phyloP scores from a whole-genome alignment of 768 basidiomycete species.

The Tylopilus intermedius region DNA sequence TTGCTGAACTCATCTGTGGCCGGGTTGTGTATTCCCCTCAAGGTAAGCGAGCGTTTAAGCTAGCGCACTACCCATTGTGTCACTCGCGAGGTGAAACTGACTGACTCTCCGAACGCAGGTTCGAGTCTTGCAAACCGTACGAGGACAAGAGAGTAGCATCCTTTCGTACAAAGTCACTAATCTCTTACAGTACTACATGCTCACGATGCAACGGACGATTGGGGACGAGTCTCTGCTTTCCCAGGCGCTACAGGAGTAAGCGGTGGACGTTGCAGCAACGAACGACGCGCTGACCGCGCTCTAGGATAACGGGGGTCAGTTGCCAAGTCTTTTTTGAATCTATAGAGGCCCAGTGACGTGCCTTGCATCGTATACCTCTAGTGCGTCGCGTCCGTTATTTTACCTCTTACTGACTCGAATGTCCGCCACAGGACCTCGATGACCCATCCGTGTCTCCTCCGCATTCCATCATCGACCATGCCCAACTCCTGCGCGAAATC shows the following conservation, averaged over 20 bases:
- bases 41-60: conserved; percentile 44
- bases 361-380: conserved; percentile 47
- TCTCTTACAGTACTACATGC: conserved; percentile 87
- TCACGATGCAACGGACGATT: conserved; percentile 90
- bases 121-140: conserved; percentile 88
- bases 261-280: no score
- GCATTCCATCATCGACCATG: conserved; percentile 71
- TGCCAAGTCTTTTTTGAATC: conserved; percentile 86
- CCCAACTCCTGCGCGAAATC: conserved; percentile 80
- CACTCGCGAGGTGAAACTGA: neutral
- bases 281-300: neutral
- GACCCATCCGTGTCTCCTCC: conserved; percentile 74
- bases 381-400: conserved; percentile 33
- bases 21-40: conserved; percentile 84
- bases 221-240: conserved; percentile 79
- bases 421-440: conserved; percentile 48
- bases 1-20: conserved; percentile 78
- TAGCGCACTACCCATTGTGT: neutral
- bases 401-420: neutral
- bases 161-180: conserved; percentile 91
- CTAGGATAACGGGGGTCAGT: conserved; percentile 73
- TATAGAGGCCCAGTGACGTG: conserved; percentile 77
- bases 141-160: conserved; percentile 90
- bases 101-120: conserved; percentile 39
- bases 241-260: conserved; percentile 74